Base-by-base conservation (phyloP, 139 green algal genomes). In the Picochlorum sp. region DNA sequence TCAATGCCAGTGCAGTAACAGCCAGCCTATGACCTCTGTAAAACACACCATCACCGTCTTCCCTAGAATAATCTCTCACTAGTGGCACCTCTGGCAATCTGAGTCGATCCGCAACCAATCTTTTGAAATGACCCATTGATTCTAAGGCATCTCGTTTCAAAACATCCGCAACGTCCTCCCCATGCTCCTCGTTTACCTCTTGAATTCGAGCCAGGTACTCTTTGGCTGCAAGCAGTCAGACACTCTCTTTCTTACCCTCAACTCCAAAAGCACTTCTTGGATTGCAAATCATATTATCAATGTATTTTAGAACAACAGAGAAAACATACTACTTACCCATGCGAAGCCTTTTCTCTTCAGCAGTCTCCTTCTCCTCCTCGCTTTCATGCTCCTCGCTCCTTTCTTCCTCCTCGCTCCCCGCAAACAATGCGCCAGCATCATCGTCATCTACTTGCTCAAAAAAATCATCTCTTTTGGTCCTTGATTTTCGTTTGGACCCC, bases 341-440 rank as follows among this genome's bases (percentile, higher is more conserved):
- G 4, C 87, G 69, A 40, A 90, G 67, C 0, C 84, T 70, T 59
- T 93, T 91, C 72, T 92, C 70, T 53, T 89, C 81, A 29, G 84
- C 82, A 33, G 80, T 95, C 63, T 95, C 87, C 31, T 64, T 55
- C 29, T 41, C 51, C 55, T 82, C 58, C 10, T 73, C 58, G 2
- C 74, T 69, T 10, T 82, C 72, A n/a, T n/a, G n/a, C 7, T 72
- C 61, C 0, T 78, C 59, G 9, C 79, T 47, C 51, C 24, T 28
- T 39, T 25, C 30, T 51, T 61, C 55, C 16, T 61, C 55, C 4
- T 61, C 30, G 12, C 31, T 53, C 20, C 35, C 22, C 31, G 18
- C 22, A 14, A 52, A 37, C 13, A 61, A 33, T 1, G 29, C 30
- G 13, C 81, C 73, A 1, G 78, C 70, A 26, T 81, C 81, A 26